Evolutionary conservation across 2,329 filamentous ascomycete genomes (phyloP).

Genomic region (Chaetomium olivaceum): DNA sequence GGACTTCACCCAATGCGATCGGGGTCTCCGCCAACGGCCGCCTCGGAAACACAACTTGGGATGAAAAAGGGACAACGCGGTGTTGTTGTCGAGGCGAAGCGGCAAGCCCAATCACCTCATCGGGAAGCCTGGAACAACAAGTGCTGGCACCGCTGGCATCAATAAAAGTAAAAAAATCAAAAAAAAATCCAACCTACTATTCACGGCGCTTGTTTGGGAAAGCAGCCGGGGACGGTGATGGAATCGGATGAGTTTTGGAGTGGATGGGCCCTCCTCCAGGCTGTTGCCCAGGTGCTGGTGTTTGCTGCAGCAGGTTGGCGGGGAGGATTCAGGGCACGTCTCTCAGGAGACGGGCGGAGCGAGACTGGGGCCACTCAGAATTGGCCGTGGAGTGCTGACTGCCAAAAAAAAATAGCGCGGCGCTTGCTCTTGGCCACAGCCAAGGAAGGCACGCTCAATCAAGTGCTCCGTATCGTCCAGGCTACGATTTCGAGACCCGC

Average conservation of each 20-base stretch:
- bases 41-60: slow-evolving; percentile 10
- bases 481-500: slow-evolving; percentile 8
- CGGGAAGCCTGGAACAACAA: slow-evolving; percentile 1
- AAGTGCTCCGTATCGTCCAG: not conserved
- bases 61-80: not conserved
- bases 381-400: slow-evolving; percentile 19
- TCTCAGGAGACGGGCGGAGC: slow-evolving; percentile 34
- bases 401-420: slow-evolving; percentile 10
- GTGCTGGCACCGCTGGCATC: slow-evolving; percentile 19
- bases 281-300: slow-evolving; percentile 15
- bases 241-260: not conserved
- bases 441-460: slow-evolving; percentile 18
- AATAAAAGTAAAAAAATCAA: slow-evolving; percentile 1
- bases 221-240: slow-evolving; percentile 10
- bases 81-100: not conserved
- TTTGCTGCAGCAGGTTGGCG: slow-evolving; percentile 20
- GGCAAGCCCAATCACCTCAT: slow-evolving; percentile 19
- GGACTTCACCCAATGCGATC: slow-evolving; percentile 25
- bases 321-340: slow-evolving; percentile 28
- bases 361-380: slow-evolving; percentile 17
- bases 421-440: slow-evolving; percentile 5
- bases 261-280: slow-evolving; percentile 27
- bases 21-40: slow-evolving; percentile 13
- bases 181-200: slow-evolving; percentile 23
- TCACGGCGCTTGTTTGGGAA: slow-evolving; percentile 27